phyloP scores from a whole-genome alignment of 352 stramenopile genomes.

The Pythium pectinolyticum region DNA sequence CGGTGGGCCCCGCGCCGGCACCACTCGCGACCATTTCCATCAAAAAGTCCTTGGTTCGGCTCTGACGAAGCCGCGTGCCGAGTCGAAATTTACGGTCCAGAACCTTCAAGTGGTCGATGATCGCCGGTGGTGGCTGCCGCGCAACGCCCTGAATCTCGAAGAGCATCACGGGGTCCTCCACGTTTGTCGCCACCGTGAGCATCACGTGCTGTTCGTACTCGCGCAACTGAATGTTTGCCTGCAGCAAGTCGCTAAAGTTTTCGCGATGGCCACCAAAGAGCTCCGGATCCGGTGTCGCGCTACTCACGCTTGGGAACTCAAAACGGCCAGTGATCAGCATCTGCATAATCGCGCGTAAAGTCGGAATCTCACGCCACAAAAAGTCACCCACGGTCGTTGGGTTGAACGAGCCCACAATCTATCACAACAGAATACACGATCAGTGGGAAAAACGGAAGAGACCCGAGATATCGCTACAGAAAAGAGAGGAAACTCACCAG shows the following conservation, averaged over 20 bases:
- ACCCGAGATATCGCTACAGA: no score
- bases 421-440: conserved; percentile 28
- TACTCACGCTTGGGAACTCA: conserved; percentile 59
- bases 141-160: conserved; percentile 68
- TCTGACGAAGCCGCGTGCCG: conserved; percentile 75
- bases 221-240: conserved; percentile 58
- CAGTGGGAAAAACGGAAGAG: background rate
- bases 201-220: conserved; percentile 80
- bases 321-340: conserved; percentile 84
- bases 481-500: conserved; percentile 46
- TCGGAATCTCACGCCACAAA: conserved; percentile 75
- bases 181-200: conserved; percentile 37
- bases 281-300: conserved; percentile 40
- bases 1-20: conserved; percentile 8
- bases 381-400: conserved; percentile 74
- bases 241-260: conserved; percentile 52
- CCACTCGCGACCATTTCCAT: conserved; percentile 83
- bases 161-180: conserved; percentile 70
- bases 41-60: conserved; percentile 74
- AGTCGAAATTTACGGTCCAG: conserved; percentile 78
- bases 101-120: conserved; percentile 72
- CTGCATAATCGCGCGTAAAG: conserved; percentile 79
- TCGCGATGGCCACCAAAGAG: conserved; percentile 62
- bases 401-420: conserved; percentile 59
- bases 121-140: conserved; percentile 62